A percentile compares a stretch with the other conserved stretches of the same genome.
phyloP scores from a whole-genome alignment of 225 moss, liverwort and hornwort species.

The Lunularia cruciata region DNA sequence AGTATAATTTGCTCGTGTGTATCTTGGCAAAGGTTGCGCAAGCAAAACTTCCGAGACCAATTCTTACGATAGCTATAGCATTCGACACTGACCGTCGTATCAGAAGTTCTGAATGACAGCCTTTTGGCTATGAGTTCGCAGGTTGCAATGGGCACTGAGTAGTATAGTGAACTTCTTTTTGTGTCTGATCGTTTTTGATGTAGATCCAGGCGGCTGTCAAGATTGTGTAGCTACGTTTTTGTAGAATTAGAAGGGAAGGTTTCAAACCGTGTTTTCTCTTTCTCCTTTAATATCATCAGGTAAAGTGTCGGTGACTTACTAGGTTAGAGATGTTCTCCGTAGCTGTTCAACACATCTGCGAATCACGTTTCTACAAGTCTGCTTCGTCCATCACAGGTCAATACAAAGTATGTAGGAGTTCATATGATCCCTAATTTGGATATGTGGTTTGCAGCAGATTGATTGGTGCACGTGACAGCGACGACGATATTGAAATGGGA shows the following conservation, averaged over 20 bases:
- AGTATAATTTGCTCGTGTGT: background rate
- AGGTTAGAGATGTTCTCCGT: background rate
- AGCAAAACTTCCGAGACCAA: background rate
- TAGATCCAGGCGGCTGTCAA: too few species aligned
- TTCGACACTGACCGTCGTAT: background rate
- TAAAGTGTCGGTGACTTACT: background rate
- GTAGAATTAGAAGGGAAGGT: too few species aligned
- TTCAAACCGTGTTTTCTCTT: too few species aligned
- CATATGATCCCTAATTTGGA: constrained; percentile 1
- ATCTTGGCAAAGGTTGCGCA: background rate
- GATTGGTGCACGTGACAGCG: constrained; percentile 45
- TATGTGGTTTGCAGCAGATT: constrained; percentile 26
- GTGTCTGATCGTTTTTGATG: too few species aligned
- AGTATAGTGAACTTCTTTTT: too few species aligned
- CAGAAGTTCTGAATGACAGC: background rate
- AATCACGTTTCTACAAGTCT: too few species aligned
- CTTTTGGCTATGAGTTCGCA: background rate
- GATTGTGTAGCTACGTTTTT: too few species aligned
- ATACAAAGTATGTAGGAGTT: constrained; percentile 13
- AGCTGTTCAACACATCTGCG: background rate
- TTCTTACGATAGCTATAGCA: background rate
- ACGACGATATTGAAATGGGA: constrained; percentile 43
- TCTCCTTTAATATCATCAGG: background rate
- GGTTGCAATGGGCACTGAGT: background rate
- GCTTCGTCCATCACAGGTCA: too few species aligned